A percentile compares a stretch with the other conserved stretches of the same genome.
These are phyloP conservation scores for Penicillium ochrochloron DNA, from an alignment of 495 filamentous ascomycete species.

Conservation along the genomic window DNA sequence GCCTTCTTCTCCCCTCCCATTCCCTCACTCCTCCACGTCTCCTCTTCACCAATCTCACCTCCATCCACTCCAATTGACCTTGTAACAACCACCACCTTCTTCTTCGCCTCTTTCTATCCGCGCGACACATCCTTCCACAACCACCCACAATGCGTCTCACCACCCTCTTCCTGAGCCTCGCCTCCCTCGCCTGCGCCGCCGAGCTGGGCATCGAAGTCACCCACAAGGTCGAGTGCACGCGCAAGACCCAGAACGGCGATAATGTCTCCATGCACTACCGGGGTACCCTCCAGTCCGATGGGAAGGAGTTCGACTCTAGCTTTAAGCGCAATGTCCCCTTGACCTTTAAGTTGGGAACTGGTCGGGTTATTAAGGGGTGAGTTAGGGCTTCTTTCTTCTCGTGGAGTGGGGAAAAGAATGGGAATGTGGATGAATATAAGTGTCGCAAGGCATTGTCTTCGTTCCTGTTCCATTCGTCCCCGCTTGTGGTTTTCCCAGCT, in stretches of 20 bases:
- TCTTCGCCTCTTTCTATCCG: not conserved
- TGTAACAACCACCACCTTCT: not conserved
- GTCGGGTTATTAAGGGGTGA: constrained; percentile 85
- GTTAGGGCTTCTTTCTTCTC: constrained; percentile 13
- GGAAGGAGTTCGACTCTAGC: constrained; percentile 60
- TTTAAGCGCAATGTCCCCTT: constrained; percentile 80
- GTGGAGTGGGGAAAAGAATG: not conserved
- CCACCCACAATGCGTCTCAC: constrained; percentile 39
- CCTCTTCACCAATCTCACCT: not conserved
- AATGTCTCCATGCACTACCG: constrained; percentile 84
- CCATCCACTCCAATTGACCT: constrained; percentile 2
- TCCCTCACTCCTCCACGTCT: not conserved
- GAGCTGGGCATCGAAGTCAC: constrained; percentile 77
- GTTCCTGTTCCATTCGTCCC: not conserved
- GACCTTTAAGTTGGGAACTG: constrained; percentile 75
- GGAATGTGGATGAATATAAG: not conserved
- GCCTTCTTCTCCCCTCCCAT: constrained; percentile 6
- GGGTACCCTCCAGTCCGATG: constrained; percentile 66
- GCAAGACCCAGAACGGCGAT: constrained; percentile 78
- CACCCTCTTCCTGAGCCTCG: constrained; percentile 57
- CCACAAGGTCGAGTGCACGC: constrained; percentile 68
- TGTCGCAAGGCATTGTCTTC: not conserved
- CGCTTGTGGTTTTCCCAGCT: not conserved
- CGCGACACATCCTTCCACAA: not conserved
- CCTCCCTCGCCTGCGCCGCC: constrained; percentile 50